Conservation (phyloP, 306 rosid genomes). For the Rosa rugosa region DNA sequence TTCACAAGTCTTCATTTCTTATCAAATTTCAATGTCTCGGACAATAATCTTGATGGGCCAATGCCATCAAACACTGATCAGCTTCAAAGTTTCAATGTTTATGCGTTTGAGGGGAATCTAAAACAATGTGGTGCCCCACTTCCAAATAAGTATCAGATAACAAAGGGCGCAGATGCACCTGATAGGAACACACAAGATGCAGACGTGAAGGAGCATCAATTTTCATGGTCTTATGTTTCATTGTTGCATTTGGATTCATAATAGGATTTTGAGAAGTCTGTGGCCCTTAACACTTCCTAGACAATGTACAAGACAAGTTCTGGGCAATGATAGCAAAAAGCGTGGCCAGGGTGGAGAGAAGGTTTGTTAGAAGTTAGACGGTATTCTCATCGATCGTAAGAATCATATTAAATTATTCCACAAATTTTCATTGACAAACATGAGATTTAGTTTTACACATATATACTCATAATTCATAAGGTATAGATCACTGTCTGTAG, state of each 20-base stretch:
- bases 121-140: slow-evolving; percentile 15
- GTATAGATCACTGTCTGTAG: not conserved
- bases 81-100: not conserved
- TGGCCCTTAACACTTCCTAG: not conserved
- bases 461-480: not conserved
- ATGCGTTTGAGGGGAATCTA: slow-evolving; percentile 10
- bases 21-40: not conserved
- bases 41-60: slow-evolving; percentile 7
- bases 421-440: not conserved
- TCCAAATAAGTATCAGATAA: not conserved
- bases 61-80: slow-evolving; percentile 15
- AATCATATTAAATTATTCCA: not conserved
- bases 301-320: not conserved
- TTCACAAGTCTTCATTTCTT: slow-evolving; percentile 5
- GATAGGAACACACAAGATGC: not conserved
- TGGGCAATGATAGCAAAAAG: not conserved
- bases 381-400: not conserved
- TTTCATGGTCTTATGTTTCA: not conserved
- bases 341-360: not conserved
- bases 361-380: not conserved
- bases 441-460: too few relatives aligned
- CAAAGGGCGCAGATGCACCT: not conserved
- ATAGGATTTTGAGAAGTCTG: slow-evolving; percentile 4
- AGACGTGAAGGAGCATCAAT: not conserved
- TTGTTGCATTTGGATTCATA: not conserved